Conservation (phyloP, 495 filamentous ascomycete species). For the Talaromyces borbonicus region DNA sequence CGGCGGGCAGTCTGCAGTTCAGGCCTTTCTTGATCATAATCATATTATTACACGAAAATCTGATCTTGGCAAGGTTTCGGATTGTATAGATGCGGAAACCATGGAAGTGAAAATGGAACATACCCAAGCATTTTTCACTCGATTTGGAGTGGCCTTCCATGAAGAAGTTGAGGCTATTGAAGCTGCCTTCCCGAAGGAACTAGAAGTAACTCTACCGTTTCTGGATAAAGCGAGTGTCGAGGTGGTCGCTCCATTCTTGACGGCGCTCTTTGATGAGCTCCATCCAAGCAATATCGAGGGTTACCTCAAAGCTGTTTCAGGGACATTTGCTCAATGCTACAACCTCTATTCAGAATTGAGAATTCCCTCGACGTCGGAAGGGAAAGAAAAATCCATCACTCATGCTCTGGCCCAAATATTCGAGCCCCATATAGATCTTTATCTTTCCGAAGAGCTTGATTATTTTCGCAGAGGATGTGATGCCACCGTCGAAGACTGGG, state of each 20-base stretch:
- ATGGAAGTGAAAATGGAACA: constrained; percentile 59
- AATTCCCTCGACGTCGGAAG: constrained; percentile 49
- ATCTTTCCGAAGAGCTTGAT: constrained; percentile 85
- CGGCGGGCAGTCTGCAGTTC: constrained; percentile 65
- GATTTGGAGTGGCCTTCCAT: constrained; percentile 61
- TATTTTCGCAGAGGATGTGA: constrained; percentile 70
- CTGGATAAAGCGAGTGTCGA: constrained; percentile 76
- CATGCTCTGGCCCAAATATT: constrained; percentile 60
- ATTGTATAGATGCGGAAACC: constrained; percentile 63
- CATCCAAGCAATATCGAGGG: constrained; percentile 64
- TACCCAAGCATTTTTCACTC: constrained; percentile 70
- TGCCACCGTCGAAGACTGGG: constrained; percentile 72
- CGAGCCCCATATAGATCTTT: constrained; percentile 87
- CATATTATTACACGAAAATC: constrained; percentile 66
- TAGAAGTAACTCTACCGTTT: constrained; percentile 65
- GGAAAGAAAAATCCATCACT: constrained; percentile 46
- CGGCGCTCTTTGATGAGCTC: constrained; percentile 78
- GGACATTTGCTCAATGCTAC: constrained; percentile 75
- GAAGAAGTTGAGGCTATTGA: constrained; percentile 79
- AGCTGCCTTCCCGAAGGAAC: constrained; percentile 69
- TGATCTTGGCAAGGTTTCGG: constrained; percentile 64
- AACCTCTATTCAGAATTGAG: constrained; percentile 61
- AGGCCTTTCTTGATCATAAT: constrained; percentile 81
- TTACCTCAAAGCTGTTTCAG: constrained; percentile 79
- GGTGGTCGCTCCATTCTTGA: constrained; percentile 78